Evolutionary conservation across 306 rosid species (phyloP).

Genomic region (Rosa rugosa): DNA sequence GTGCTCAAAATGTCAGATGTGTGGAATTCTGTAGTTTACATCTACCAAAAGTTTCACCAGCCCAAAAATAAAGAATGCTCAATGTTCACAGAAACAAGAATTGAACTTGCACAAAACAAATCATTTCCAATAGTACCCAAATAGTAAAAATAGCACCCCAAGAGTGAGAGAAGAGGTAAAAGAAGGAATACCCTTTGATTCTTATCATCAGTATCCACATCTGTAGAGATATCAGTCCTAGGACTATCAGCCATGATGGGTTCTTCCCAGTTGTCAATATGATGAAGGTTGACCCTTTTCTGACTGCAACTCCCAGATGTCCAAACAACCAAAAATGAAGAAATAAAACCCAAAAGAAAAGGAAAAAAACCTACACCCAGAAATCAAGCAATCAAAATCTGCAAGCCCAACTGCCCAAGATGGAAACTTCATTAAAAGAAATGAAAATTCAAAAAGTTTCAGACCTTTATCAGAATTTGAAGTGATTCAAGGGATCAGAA

Average conservation of each 20-base stretch:
- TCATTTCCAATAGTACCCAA: neutral
- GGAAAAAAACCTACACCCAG: slow-evolving; percentile 3
- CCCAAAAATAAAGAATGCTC: slow-evolving; percentile 1
- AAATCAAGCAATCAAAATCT: slow-evolving; percentile 17
- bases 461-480: slow-evolving; percentile 43
- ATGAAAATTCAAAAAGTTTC: slow-evolving; percentile 24
- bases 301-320: slow-evolving; percentile 34
- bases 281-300: slow-evolving; percentile 46
- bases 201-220: slow-evolving; percentile 90
- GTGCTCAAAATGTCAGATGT: slow-evolving; percentile 34
- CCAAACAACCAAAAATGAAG: neutral
- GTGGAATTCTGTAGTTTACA: neutral
- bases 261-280: slow-evolving; percentile 46
- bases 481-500: slow-evolving; percentile 29
- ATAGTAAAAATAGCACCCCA: neutral
- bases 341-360: slow-evolving; percentile 5
- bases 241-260: slow-evolving; percentile 95
- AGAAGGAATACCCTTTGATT: slow-evolving; percentile 65
- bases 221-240: slow-evolving; percentile 97
- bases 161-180: slow-evolving; percentile 18
- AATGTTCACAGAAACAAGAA: neutral
- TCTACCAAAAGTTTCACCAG: slow-evolving; percentile 9
- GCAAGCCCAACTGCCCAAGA: slow-evolving; percentile 7
- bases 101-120: neutral
- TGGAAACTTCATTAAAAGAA: slow-evolving; percentile 22